These are phyloP conservation scores for Xylariaceae sp. DNA, from an alignment of 2,329 filamentous ascomycete species.

Conservation along the genomic window DNA sequence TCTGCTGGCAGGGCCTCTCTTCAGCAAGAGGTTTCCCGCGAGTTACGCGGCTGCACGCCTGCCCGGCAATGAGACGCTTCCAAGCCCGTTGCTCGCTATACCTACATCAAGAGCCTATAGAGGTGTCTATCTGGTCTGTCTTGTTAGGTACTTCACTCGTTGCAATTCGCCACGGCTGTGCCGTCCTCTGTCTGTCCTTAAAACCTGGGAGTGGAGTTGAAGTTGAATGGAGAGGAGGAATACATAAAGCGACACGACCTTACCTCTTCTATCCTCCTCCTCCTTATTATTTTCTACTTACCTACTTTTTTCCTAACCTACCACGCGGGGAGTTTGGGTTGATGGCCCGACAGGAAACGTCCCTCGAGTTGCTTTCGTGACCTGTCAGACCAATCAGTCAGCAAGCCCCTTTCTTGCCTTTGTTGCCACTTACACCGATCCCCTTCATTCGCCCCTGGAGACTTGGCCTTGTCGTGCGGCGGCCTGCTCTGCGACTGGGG, in stretches of 20 bases:
- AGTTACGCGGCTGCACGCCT: conserved; percentile 20
- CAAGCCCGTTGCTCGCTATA: background rate
- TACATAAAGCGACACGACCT: background rate
- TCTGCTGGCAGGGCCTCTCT: conserved; percentile 19
- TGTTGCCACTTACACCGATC: conserved; percentile 13
- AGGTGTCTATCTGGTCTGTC: background rate
- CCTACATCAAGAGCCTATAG: background rate
- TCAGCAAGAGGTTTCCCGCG: conserved; percentile 16
- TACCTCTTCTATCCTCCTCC: background rate
- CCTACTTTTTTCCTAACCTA: background rate
- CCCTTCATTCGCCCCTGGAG: conserved; percentile 7
- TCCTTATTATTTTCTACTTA: background rate
- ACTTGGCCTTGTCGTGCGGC: conserved; percentile 9
- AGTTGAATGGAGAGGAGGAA: background rate
- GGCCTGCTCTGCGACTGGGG: conserved; percentile 6
- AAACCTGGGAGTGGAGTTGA: background rate
- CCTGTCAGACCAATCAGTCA: background rate
- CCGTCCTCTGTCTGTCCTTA: background rate
- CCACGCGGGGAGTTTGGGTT: conserved; percentile 12
- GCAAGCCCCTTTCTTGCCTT: conserved; percentile 11
- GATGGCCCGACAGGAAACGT: conserved; percentile 4
- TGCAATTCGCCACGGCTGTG: background rate
- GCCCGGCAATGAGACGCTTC: background rate
- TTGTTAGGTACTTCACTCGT: background rate
- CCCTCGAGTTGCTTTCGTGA: conserved; percentile 6